A percentile compares a stretch with the other conserved stretches of the same genome.
phyloP scores from a whole-genome alignment of 176 grass and related monocot genomes.

The Phragmites australis region DNA sequence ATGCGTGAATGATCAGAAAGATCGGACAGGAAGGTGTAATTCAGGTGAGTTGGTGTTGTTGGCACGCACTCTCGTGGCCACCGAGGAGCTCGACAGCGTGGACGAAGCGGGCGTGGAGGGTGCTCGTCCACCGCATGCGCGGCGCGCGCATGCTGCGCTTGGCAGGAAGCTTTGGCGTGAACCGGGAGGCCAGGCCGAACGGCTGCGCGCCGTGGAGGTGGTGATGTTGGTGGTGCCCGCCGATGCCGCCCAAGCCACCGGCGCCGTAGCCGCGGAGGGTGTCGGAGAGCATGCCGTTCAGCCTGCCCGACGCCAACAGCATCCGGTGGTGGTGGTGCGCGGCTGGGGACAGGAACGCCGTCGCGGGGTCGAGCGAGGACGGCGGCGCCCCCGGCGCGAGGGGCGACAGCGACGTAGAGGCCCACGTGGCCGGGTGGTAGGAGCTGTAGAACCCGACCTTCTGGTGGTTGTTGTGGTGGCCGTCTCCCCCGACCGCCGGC shows the following conservation, averaged over 20 bases:
- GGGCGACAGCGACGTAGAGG: conserved; percentile 37
- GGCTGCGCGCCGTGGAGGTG: conserved; percentile 54
- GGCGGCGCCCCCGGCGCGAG: conserved; percentile 15
- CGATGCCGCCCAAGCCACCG: conserved; percentile 28
- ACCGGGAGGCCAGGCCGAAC: conserved; percentile 66
- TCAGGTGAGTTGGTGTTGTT: background rate
- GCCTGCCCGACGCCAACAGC: conserved; percentile 58
- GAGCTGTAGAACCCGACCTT: conserved; percentile 54
- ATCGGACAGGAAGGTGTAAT: background rate
- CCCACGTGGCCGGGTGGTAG: conserved; percentile 43
- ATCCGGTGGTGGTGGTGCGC: conserved; percentile 76
- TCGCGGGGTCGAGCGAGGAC: conserved; percentile 43
- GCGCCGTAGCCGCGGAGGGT: conserved; percentile 53
- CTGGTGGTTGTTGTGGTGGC: background rate
- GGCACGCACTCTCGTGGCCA: conserved; percentile 86
- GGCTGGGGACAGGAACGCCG: conserved; percentile 51
- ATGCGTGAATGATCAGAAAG: background rate
- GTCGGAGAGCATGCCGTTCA: conserved; percentile 83
- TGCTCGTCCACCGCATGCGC: conserved; percentile 96
- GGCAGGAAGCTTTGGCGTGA: conserved; percentile 78
- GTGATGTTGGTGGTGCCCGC: conserved; percentile 45
- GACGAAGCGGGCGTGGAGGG: conserved; percentile 91
- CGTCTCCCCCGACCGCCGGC: conserved; percentile 24
- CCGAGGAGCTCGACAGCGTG: conserved; percentile 97
- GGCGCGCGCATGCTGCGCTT: conserved; percentile 96